Evolutionary conservation across 768 basidiomycete species (phyloP).

Genomic region (Leccinum variicolor): DNA sequence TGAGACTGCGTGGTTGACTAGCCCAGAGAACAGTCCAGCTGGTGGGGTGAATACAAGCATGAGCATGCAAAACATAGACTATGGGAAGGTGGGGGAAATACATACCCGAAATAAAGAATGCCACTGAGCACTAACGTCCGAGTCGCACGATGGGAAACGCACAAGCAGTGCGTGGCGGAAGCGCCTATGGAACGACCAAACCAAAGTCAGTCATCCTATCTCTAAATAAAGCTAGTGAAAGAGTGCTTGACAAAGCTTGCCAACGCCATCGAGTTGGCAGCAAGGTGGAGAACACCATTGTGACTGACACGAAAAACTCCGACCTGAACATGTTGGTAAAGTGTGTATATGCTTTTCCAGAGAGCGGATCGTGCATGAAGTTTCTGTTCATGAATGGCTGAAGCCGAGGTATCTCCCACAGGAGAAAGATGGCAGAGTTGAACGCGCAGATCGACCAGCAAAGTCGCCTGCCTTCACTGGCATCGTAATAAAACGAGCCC

Average conservation of each 20-base stretch:
- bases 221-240: not conserved
- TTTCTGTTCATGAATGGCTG: constrained; percentile 59
- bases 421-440: constrained; percentile 68
- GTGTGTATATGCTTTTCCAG: constrained; percentile 71
- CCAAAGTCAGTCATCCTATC: constrained; percentile 5
- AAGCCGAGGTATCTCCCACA: constrained; percentile 72
- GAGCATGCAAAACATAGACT: not conserved
- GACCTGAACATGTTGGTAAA: constrained; percentile 83
- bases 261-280: constrained; percentile 77
- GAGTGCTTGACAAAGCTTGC: constrained; percentile 62
- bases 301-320: constrained; percentile 48
- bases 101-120: constrained; percentile 41
- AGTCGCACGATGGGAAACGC: constrained; percentile 40
- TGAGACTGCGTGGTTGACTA: constrained; percentile 72
- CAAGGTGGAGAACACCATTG: constrained; percentile 61
- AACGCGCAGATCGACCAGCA: constrained; percentile 72
- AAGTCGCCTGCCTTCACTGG: constrained; percentile 67
- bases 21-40: constrained; percentile 80
- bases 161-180: constrained; percentile 59
- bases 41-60: constrained; percentile 1
- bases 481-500: constrained; percentile 62
- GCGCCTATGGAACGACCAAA: constrained; percentile 41
- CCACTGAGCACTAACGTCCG: constrained; percentile 64
- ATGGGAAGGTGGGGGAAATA: not conserved
- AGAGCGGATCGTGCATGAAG: constrained; percentile 80